A percentile compares a stretch with the other conserved stretches of the same genome.
Evolutionary conservation across 371 early-diverging fungal species (phyloP).

Genomic region (Circinella umbellata): DNA sequence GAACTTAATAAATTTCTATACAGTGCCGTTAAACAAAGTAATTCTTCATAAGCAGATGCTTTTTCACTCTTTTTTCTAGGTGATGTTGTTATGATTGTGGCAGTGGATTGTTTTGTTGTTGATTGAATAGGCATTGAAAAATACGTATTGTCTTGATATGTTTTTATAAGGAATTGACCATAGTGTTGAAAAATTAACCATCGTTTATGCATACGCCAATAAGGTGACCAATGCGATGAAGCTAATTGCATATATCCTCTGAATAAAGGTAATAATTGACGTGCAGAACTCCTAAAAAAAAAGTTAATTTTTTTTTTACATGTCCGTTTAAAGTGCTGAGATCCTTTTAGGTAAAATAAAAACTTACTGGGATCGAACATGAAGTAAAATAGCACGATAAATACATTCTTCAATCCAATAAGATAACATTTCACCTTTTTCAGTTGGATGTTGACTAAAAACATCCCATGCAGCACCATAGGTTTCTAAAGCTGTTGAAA

Average conservation of each 20-base stretch:
- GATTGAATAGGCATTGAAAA: slow-evolving; percentile 21
- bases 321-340: too few relatives aligned
- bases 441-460: slow-evolving; percentile 48
- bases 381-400: slow-evolving; percentile 65
- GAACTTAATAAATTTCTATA: slow-evolving; percentile 19
- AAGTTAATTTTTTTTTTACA: neutral
- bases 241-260: slow-evolving; percentile 33
- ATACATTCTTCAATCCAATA: slow-evolving; percentile 74
- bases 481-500: slow-evolving; percentile 51
- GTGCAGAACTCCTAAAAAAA: slow-evolving; percentile 8
- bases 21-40: slow-evolving; percentile 12
- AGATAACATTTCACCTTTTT: slow-evolving; percentile 56
- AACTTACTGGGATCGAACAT: slow-evolving; percentile 55
- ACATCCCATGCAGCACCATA: slow-evolving; percentile 59
- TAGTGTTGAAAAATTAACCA: slow-evolving; percentile 52
- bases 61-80: neutral
- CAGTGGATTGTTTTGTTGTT: neutral
- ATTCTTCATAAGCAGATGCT: slow-evolving; percentile 21
- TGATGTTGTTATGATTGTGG: neutral
- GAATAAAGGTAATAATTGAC: slow-evolving; percentile 31
- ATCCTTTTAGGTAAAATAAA: neutral
- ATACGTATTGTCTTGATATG: slow-evolving; percentile 32
- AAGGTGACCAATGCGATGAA: slow-evolving; percentile 41
- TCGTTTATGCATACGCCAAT: slow-evolving; percentile 54
- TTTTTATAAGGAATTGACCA: slow-evolving; percentile 36